phyloP scores from a whole-genome alignment of 2,329 filamentous ascomycete genomes.

The Thielaviopsis populi region DNA sequence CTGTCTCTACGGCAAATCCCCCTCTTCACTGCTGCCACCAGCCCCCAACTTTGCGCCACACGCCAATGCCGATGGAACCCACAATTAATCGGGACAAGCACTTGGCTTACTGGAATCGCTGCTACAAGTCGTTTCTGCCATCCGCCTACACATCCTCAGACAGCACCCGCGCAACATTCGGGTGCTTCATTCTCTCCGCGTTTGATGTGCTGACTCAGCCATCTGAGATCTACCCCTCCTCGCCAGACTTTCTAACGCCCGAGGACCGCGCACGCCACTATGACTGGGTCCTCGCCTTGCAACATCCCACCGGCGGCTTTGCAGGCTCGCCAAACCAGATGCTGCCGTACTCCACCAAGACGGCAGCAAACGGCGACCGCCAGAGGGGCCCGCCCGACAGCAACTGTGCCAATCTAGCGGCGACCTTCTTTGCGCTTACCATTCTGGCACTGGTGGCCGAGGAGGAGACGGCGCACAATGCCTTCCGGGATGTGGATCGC shows the following conservation, averaged over 20 bases:
- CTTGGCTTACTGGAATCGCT: conserved; percentile 84
- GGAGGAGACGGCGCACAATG: conserved; percentile 27
- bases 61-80: conserved; percentile 9
- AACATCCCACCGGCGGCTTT: conserved; percentile 78
- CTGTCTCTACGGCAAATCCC: background rate
- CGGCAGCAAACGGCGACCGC: conserved; percentile 10
- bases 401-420: conserved; percentile 53
- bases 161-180: conserved; percentile 77
- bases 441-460: conserved; percentile 45
- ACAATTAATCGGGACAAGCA: conserved; percentile 49
- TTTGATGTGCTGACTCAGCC: conserved; percentile 63
- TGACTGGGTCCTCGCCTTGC: conserved; percentile 75
- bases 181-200: conserved; percentile 76
- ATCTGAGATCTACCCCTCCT: conserved; percentile 25
- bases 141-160: conserved; percentile 75
- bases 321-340: conserved; percentile 64
- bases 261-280: conserved; percentile 33
- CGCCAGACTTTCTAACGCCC: conserved; percentile 33
- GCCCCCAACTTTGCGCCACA: background rate
- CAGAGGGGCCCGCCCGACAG: conserved; percentile 5
- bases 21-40: background rate
- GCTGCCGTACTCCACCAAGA: conserved; percentile 23
- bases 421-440: conserved; percentile 77
- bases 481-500: conserved; percentile 51
- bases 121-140: conserved; percentile 67